These are phyloP conservation scores for Purpureocillium lavendulum DNA, from an alignment of 2,329 filamentous ascomycete species.

Conservation along the genomic window DNA sequence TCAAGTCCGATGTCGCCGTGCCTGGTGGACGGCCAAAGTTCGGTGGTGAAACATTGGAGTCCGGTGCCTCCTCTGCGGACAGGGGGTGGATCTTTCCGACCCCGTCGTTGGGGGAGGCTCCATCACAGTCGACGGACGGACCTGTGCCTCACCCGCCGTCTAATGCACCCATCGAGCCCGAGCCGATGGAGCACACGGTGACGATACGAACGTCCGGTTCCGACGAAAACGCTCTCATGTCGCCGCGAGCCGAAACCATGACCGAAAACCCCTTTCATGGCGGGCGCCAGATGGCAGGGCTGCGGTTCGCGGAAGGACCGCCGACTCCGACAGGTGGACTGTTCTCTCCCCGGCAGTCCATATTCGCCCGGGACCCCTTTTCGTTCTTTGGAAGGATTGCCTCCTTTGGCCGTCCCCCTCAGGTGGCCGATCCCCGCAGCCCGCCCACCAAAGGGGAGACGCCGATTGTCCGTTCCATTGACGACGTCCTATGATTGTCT, in stretches of 20 bases:
- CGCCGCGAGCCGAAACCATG: constrained; percentile 65
- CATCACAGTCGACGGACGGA: constrained; percentile 2
- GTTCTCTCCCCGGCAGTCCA: constrained; percentile 43
- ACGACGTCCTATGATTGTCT: constrained; percentile 56
- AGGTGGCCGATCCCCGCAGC: constrained; percentile 60
- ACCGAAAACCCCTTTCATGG: constrained; percentile 58
- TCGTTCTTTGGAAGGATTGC: constrained; percentile 36
- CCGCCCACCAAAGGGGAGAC: constrained; percentile 66
- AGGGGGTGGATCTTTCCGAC: too few relatives aligned
- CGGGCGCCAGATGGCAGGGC: constrained; percentile 31
- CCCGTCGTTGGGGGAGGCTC: constrained; percentile 8
- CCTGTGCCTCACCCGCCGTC: background rate
- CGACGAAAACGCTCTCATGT: constrained; percentile 53
- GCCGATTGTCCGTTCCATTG: constrained; percentile 70
- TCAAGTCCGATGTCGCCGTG: constrained; percentile 7
- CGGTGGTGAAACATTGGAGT: constrained; percentile 13
- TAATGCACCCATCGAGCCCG: constrained; percentile 8
- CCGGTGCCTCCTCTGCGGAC: background rate
- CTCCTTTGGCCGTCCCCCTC: constrained; percentile 40
- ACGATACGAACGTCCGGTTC: constrained; percentile 23
- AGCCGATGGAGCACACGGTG: constrained; percentile 24
- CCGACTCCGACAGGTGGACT: constrained; percentile 42
- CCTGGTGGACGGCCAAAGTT: constrained; percentile 27
- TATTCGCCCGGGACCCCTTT: constrained; percentile 47
- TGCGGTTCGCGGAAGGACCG: constrained; percentile 44